Percentiles rank a stretch among this genome's conserved stretches.
These are phyloP conservation scores for Bifiguratus adelaidae DNA, from an alignment of 192 early-diverging fungal species.

Conservation along the genomic window DNA sequence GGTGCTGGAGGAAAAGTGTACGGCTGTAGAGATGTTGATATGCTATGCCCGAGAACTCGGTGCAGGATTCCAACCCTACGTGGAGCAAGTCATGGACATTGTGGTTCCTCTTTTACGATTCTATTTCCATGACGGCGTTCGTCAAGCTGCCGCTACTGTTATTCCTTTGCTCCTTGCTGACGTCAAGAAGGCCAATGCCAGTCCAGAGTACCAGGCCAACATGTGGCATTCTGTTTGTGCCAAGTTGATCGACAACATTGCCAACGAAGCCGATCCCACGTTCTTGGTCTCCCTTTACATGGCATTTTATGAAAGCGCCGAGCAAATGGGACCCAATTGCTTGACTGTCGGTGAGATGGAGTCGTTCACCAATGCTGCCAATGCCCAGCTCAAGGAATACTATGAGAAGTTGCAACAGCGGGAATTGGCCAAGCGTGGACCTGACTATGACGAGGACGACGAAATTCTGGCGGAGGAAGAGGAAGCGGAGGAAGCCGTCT, in stretches of 20 bases:
- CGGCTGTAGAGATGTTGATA: slow-evolving; percentile 95
- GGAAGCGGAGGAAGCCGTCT: slow-evolving; percentile 62
- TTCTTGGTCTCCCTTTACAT: slow-evolving; percentile 71
- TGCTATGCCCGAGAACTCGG: slow-evolving; percentile 92
- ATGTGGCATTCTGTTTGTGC: slow-evolving; percentile 67
- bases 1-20: slow-evolving; percentile 95
- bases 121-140: slow-evolving; percentile 96
- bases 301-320: slow-evolving; percentile 66
- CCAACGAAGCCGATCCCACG: slow-evolving; percentile 67
- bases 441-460: slow-evolving; percentile 89
- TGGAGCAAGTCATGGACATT: slow-evolving; percentile 72
- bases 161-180: slow-evolving; percentile 73
- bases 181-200: slow-evolving; percentile 31
- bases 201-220: slow-evolving; percentile 36
- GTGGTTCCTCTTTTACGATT: slow-evolving; percentile 88
- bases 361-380: slow-evolving; percentile 56
- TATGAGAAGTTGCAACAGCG: slow-evolving; percentile 64
- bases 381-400: slow-evolving; percentile 68
- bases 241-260: slow-evolving; percentile 72
- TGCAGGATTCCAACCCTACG: slow-evolving; percentile 79
- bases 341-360: slow-evolving; percentile 54
- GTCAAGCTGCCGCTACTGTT: slow-evolving; percentile 71
- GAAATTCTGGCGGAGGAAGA: slow-evolving; percentile 80
- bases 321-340: slow-evolving; percentile 51
- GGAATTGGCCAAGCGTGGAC: slow-evolving; percentile 56